Evolutionary conservation across 257 asterid genomes (phyloP), one percentile per base, ranked within the genome.

Genomic region (Handroanthus guayacan): DNA sequence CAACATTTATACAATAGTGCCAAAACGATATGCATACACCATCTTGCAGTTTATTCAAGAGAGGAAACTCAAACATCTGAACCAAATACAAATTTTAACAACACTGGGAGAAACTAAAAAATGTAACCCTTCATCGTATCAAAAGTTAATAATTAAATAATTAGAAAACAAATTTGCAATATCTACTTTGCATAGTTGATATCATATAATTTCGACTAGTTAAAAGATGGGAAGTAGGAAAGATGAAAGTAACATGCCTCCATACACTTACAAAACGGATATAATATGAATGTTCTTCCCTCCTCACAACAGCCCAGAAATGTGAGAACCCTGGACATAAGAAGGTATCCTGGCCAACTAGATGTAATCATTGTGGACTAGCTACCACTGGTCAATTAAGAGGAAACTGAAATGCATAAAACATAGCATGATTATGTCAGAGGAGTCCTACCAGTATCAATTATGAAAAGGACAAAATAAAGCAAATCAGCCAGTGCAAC

Each of bases 71-170:
- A 54, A 69, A 25, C 52, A 8, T 8, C 38, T 44, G 41, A 44
- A 66, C 71, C 39, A 66, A 66, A 66, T 66, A 45, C 38, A 12
- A 20, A 67, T 44, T 17, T 67, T 25, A 12, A 67, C 43, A 67
- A 20, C 57, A 47, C 45, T 44, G 18, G 43, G 36, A 44, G 72
- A 34, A 25, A 18, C 41, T 14, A 58, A 58, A 11, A 58, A 5
- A 41, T 58, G n/a, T 20, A 45, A 45, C 41, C 72, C 57, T 67
- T 43, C 57, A 45, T 11, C 57, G 3, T 11, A 11, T 67, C 10
- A 44, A 44, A 56, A 44, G 57, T 20, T 54, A 45, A 45, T 7
- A 51, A 45, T 20, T 65, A 37, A 41, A 67, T 18, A 16, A 1
- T 11, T 25, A 67, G 58, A 55, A 11, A 67, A 20, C 57, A 67